These are phyloP conservation scores for Patellaria atrata DNA, from an alignment of 495 filamentous ascomycete genomes.

Conservation along the genomic window DNA sequence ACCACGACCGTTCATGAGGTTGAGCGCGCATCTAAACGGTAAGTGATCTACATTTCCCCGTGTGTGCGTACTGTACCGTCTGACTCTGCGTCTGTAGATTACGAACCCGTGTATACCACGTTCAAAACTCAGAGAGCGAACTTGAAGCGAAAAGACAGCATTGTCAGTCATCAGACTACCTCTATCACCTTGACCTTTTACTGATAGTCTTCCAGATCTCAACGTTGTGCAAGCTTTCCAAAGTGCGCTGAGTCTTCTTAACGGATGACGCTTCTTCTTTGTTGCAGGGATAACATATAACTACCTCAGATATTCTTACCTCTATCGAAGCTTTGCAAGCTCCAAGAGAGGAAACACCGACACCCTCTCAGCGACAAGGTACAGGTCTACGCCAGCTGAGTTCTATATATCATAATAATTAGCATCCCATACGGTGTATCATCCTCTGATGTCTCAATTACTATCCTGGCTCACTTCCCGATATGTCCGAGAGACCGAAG, in stretches of 20 bases:
- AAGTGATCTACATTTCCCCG: conserved; percentile 3
- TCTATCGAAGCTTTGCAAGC: too few species aligned
- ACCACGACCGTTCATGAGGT: conserved; percentile 53
- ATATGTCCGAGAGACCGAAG: too few species aligned
- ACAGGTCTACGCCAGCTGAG: too few species aligned
- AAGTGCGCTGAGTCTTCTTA: conserved; percentile 56
- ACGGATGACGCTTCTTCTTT: conserved; percentile 9
- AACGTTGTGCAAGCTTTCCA: conserved; percentile 72
- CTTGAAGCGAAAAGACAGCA: conserved; percentile 60
- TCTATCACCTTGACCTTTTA: neutral
- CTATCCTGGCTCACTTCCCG: too few species aligned
- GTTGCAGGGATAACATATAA: neutral
- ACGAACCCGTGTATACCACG: conserved; percentile 59
- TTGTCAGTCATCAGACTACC: conserved; percentile 35
- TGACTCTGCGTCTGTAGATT: conserved; percentile 39
- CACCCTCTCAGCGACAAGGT: too few species aligned
- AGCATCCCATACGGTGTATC: too few species aligned
- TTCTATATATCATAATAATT: too few species aligned
- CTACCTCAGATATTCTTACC: too few species aligned
- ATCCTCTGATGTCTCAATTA: too few species aligned
- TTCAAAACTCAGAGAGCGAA: conserved; percentile 51
- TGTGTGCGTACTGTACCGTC: too few species aligned
- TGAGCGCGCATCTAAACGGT: conserved; percentile 55
- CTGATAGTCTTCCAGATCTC: conserved; percentile 36
- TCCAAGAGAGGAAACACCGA: too few species aligned